Conservation (phyloP, 2,329 filamentous ascomycete genomes). For the Colletotrichum sublineola region DNA sequence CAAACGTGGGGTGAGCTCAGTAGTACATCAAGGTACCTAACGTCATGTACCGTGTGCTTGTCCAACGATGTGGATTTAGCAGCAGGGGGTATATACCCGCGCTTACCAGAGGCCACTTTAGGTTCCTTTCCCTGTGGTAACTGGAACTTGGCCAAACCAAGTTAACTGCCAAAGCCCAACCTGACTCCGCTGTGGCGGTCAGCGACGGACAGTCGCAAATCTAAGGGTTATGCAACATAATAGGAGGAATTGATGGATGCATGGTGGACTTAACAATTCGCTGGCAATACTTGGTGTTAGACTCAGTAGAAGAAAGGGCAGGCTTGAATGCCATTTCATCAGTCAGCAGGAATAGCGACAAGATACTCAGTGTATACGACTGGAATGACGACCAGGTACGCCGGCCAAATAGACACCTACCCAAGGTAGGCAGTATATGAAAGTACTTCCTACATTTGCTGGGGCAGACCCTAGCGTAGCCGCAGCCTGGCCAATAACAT, state of each 20-base stretch:
- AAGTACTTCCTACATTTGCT: background rate
- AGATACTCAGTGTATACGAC: background rate
- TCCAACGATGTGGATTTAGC: background rate
- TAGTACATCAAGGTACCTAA: background rate
- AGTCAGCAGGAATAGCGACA: background rate
- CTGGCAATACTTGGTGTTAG: background rate
- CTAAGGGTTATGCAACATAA: background rate
- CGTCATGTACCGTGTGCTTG: background rate
- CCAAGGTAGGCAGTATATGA: background rate
- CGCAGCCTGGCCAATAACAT: background rate
- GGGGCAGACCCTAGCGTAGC: background rate
- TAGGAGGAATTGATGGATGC: background rate
- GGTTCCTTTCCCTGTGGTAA: background rate
- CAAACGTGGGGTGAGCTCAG: background rate
- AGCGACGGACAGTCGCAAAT: background rate
- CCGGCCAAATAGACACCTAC: background rate
- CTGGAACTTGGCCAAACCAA: background rate
- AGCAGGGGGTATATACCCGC: background rate
- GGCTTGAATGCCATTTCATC: conserved; percentile 4
- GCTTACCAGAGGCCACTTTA: background rate
- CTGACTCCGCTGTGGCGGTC: background rate
- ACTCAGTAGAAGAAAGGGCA: background rate
- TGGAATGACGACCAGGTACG: background rate
- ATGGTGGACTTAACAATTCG: background rate
- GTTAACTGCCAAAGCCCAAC: background rate